Evolutionary conservation across 129 eudicot genomes (phyloP).

Genomic region (carrot (Daucus carota)): DH1_v3.0 NC_030381.2:2816001-2816500

Average conservation of each 20-base stretch:
- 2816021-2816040: neutral
- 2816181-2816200: neutral
- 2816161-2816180: neutral
- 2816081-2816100: neutral
- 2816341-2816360: slow-evolving; percentile 15
- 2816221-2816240: neutral
- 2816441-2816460: slow-evolving; percentile 82
- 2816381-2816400: slow-evolving; percentile 71
- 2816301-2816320: neutral
- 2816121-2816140: no score
- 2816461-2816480: slow-evolving; percentile 91
- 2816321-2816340: neutral
- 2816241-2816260: no score
- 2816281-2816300: neutral
- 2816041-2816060: neutral
- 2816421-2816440: slow-evolving; percentile 76
- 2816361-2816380: slow-evolving; percentile 74
- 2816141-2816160: no score
- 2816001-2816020: neutral
- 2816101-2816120: neutral
- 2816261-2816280: neutral
- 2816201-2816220: neutral
- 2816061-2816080: neutral
- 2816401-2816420: slow-evolving; percentile 97
- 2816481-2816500: slow-evolving; percentile 89